These are phyloP conservation scores for Ogataea neopini DNA, from an alignment of 805 yeast species.

Conservation along the genomic window DNA sequence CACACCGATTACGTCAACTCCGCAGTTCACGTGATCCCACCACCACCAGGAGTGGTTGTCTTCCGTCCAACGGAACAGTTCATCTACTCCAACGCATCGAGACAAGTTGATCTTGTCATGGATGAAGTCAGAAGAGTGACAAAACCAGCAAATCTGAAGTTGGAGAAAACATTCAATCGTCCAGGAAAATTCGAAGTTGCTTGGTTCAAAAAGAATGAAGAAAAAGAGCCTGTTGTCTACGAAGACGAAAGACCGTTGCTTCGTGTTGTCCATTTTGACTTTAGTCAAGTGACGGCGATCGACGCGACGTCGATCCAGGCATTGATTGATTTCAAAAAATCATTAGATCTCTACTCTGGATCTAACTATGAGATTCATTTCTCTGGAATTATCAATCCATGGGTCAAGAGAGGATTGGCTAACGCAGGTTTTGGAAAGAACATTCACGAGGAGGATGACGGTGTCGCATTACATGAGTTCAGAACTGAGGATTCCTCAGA, in stretches of 20 bases:
- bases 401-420: conserved; percentile 79
- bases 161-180: conserved; percentile 83
- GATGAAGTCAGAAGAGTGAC: conserved; percentile 67
- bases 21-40: conserved; percentile 60
- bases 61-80: conserved; percentile 81
- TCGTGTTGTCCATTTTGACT: conserved; percentile 75
- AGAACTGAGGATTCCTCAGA: conserved; percentile 14
- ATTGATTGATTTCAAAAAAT: conserved; percentile 71
- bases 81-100: conserved; percentile 77
- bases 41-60: conserved; percentile 90
- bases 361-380: conserved; percentile 88
- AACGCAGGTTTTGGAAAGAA: conserved; percentile 71
- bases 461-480: conserved; percentile 11
- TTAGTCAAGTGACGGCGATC: conserved; percentile 69
- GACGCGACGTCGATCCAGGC: conserved; percentile 83
- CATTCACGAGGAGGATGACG: conserved; percentile 13
- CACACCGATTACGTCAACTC: conserved; percentile 49
- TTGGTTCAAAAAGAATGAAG: conserved; percentile 23
- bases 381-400: conserved; percentile 78
- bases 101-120: conserved; percentile 66
- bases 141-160: conserved; percentile 52
- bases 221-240: conserved; percentile 29
- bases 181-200: conserved; percentile 61
- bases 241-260: conserved; percentile 64
- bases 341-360: conserved; percentile 72